Conservation (phyloP, 2,329 filamentous ascomycete species). For the Thelonectria rubi region DNA sequence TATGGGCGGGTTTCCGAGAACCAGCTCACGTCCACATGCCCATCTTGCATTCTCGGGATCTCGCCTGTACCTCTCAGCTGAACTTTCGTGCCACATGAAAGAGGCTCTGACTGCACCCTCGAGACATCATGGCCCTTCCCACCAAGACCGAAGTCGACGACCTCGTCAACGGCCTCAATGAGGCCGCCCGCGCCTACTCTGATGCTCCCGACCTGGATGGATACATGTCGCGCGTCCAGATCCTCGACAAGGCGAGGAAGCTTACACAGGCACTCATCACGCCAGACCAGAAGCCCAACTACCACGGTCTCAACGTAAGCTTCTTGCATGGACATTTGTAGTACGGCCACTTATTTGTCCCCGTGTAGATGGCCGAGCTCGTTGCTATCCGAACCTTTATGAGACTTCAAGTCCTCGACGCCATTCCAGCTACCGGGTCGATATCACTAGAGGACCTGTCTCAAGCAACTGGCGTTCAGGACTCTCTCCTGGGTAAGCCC, state of each 20-base stretch:
- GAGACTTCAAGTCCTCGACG: conserved; percentile 42
- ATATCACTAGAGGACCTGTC: conserved; percentile 44
- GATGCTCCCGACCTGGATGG: conserved; percentile 37
- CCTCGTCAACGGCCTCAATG: conserved; percentile 32
- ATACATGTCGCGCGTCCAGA: conserved; percentile 40
- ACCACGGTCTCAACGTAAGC: conserved; percentile 46
- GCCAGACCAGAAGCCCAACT: conserved; percentile 45
- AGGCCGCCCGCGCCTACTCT: conserved; percentile 35
- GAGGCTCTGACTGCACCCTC: background rate
- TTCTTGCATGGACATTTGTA: background rate
- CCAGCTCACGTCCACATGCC: conserved; percentile 7
- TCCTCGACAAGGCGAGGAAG: conserved; percentile 42
- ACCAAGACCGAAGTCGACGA: conserved; percentile 33
- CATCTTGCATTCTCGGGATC: background rate
- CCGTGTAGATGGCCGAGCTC: conserved; percentile 44
- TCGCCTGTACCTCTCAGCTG: background rate
- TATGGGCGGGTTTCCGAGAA: conserved; percentile 2
- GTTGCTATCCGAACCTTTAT: conserved; percentile 45
- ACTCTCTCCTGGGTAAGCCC: conserved; percentile 41
- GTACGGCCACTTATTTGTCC: background rate
- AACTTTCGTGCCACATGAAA: too few species aligned
- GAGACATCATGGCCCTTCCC: conserved; percentile 27
- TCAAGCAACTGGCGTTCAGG: conserved; percentile 39
- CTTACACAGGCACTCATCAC: conserved; percentile 41
- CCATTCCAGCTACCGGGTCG: conserved; percentile 40